Conservation (phyloP, 306 rosid genomes). For the Spatholobus suberectus region DNA sequence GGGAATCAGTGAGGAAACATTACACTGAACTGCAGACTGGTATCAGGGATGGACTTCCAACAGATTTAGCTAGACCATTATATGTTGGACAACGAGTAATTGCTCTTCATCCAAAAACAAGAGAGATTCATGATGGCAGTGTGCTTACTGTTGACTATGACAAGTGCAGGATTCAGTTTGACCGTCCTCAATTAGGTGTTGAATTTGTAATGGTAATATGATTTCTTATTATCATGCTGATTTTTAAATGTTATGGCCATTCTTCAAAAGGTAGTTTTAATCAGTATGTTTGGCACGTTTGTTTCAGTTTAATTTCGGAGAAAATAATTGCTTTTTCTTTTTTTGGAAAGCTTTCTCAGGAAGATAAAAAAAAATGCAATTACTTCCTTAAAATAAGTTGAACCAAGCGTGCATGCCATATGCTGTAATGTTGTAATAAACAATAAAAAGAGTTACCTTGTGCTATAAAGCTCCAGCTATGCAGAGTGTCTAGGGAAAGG, state of each 20-base stretch:
- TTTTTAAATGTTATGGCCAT: slow-evolving; percentile 16
- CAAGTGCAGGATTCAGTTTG: slow-evolving; percentile 90
- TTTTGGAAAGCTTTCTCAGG: background rate
- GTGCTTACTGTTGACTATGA: slow-evolving; percentile 92
- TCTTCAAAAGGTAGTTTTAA: slow-evolving; percentile 24
- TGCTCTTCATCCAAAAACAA: slow-evolving; percentile 87
- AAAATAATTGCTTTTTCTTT: background rate
- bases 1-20: slow-evolving; percentile 86
- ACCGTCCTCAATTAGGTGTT: slow-evolving; percentile 85
- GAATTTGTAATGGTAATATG: slow-evolving; percentile 78
- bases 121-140: slow-evolving; percentile 91
- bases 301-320: background rate
- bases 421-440: background rate
- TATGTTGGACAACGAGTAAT: slow-evolving; percentile 89
- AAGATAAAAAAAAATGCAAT: background rate
- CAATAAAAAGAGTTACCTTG: background rate
- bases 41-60: slow-evolving; percentile 83
- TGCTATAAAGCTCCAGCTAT: background rate
- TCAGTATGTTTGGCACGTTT: background rate
- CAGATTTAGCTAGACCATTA: slow-evolving; percentile 91
- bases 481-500: slow-evolving; percentile 10
- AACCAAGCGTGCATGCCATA: background rate
- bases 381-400: background rate
- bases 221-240: slow-evolving; percentile 38
- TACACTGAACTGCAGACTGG: slow-evolving; percentile 80